Conservation (phyloP, 1,139 yeast genomes). For the Protomyces inouyei region DNA sequence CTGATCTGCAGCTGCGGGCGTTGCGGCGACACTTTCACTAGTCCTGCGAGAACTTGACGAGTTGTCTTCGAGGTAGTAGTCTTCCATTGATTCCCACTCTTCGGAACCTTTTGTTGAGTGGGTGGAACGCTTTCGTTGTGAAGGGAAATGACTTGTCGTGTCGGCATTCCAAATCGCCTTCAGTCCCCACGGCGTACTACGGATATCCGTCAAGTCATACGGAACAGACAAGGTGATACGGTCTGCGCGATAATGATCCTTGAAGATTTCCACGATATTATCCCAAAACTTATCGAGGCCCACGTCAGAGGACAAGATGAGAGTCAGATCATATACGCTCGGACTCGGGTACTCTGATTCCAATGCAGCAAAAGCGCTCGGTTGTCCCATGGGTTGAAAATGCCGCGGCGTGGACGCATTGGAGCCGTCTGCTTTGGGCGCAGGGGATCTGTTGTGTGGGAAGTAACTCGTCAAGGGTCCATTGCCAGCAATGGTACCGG, state of each 20-base stretch:
- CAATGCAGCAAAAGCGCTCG: conserved; percentile 5
- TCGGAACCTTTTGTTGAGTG: neutral
- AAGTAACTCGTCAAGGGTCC: conserved; percentile 5
- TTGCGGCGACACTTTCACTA: neutral
- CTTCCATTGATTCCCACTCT: conserved; percentile 24
- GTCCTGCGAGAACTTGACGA: neutral
- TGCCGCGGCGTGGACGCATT: conserved; percentile 14
- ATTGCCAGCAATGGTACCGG: conserved; percentile 19
- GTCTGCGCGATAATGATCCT: conserved; percentile 37
- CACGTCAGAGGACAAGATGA: conserved; percentile 38
- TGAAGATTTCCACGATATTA: conserved; percentile 36
- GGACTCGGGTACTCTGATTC: conserved; percentile 33
- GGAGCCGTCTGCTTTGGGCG: conserved; percentile 7
- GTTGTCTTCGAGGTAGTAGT: neutral
- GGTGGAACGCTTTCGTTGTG: neutral
- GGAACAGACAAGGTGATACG: conserved; percentile 38
- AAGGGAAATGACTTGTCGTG: neutral
- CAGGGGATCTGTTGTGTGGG: conserved; percentile 13
- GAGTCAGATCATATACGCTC: conserved; percentile 37
- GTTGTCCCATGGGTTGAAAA: conserved; percentile 3
- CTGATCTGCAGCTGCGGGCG: neutral
- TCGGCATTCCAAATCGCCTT: conserved; percentile 34
- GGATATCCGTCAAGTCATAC: conserved; percentile 39
- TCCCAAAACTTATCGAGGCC: conserved; percentile 39
- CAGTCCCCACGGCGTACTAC: conserved; percentile 41